Percentiles rank a stretch among this genome's conserved stretches.
phyloP scores from a whole-genome alignment of 306 rosid genomes.

The Dicorynia guianensis region DNA sequence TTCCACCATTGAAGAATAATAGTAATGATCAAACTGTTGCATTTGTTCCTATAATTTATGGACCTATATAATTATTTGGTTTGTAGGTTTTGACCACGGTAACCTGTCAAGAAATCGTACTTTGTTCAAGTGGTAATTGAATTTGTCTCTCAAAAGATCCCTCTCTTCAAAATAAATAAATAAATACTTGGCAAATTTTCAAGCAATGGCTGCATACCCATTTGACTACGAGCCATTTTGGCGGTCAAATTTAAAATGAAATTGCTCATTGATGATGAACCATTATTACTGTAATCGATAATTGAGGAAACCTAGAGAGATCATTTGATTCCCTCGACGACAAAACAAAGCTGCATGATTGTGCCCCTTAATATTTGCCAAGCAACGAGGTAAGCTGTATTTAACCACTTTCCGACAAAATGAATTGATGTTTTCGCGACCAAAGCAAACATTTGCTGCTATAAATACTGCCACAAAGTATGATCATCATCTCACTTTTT shows the following conservation, averaged over 20 bases:
- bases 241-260: constrained; percentile 31
- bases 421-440: constrained; percentile 44
- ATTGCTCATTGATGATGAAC: constrained; percentile 16
- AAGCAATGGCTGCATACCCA: constrained; percentile 26
- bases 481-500: constrained; percentile 53
- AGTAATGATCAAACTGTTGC: background rate
- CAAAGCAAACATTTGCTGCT: constrained; percentile 42
- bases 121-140: too few relatives aligned
- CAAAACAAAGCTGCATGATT: constrained; percentile 52
- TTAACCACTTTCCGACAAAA: constrained; percentile 62
- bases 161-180: too few relatives aligned
- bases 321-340: constrained; percentile 32
- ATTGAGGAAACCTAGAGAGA: constrained; percentile 45
- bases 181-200: too few relatives aligned
- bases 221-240: constrained; percentile 19
- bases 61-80: constrained; percentile 7
- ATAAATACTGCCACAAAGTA: constrained; percentile 31
- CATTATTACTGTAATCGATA: constrained; percentile 40
- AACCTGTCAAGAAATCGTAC: too few relatives aligned
- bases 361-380: constrained; percentile 39
- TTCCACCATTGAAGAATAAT: constrained; percentile 37
- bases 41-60: background rate
- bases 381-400: constrained; percentile 41
- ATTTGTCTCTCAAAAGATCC: too few relatives aligned
- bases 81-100: constrained; percentile 32